phyloP scores from a whole-genome alignment of 2,329 filamentous ascomycete species.

The Claviceps sorghi region DNA sequence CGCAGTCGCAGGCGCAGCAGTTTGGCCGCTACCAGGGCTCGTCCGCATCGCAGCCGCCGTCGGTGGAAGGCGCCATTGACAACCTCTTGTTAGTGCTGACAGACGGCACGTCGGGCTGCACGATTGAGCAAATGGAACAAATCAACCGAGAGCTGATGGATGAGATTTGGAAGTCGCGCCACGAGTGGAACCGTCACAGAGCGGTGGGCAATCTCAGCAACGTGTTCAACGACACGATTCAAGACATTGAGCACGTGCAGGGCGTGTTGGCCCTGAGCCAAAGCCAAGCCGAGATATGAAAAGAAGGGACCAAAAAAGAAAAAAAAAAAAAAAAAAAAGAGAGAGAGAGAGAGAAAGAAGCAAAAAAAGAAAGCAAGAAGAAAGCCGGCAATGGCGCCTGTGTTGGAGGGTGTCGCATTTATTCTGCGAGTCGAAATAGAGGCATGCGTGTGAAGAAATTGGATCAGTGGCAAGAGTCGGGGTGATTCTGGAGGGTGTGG shows the following conservation, averaged over 20 bases:
- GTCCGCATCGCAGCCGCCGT: conserved; percentile 30
- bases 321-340: too few species aligned
- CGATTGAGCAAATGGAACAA: conserved; percentile 89
- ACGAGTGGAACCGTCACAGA: conserved; percentile 69
- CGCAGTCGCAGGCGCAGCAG: conserved; percentile 8
- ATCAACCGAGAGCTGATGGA: conserved; percentile 86
- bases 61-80: conserved; percentile 34
- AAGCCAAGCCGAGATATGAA: conserved; percentile 9
- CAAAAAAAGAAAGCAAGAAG: too few species aligned
- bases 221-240: conserved; percentile 62
- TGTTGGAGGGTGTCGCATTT: too few species aligned
- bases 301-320: too few species aligned
- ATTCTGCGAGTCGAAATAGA: background rate
- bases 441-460: too few species aligned
- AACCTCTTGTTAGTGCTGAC: conserved; percentile 50
- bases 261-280: conserved; percentile 30
- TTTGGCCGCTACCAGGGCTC: conserved; percentile 17
- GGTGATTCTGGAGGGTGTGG: too few species aligned
- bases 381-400: too few species aligned
- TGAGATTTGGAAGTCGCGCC: conserved; percentile 63
- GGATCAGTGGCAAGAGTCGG: too few species aligned
- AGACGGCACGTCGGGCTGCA: conserved; percentile 56
- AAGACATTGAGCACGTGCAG: conserved; percentile 48
- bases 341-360: too few species aligned
- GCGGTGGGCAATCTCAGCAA: conserved; percentile 50